A percentile compares a stretch with the other conserved stretches of the same genome.
These are phyloP conservation scores for Hemisphaericaspora lyxosophila DNA, from an alignment of 1,139 yeast species.

Conservation along the genomic window DNA sequence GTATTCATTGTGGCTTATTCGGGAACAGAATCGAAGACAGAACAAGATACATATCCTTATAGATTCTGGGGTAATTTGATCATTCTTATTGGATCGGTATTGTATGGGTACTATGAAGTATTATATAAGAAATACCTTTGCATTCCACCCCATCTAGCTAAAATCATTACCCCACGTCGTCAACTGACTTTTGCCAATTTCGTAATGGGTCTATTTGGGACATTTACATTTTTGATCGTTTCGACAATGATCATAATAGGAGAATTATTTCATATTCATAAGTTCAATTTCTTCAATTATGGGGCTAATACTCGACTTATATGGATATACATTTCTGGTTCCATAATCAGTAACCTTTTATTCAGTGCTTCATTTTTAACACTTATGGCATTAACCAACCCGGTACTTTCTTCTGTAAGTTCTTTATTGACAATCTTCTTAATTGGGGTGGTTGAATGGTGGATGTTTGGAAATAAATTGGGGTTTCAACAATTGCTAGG, in stretches of 20 bases:
- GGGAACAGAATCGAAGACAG: constrained; percentile 29
- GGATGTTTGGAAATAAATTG: constrained; percentile 58
- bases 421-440: constrained; percentile 75
- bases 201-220: constrained; percentile 57
- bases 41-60: constrained; percentile 48
- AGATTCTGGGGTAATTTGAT: constrained; percentile 70
- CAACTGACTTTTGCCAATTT: constrained; percentile 50
- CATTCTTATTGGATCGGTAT: constrained; percentile 74
- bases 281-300: constrained; percentile 54
- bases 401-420: constrained; percentile 82
- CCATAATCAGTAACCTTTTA: constrained; percentile 59
- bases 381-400: constrained; percentile 81
- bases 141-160: constrained; percentile 59
- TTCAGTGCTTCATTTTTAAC: constrained; percentile 76
- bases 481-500: constrained; percentile 54
- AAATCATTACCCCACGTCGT: constrained; percentile 45
- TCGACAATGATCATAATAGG: constrained; percentile 50
- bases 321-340: constrained; percentile 49
- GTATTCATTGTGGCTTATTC: constrained; percentile 80
- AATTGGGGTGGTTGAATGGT: constrained; percentile 79
- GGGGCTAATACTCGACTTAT: constrained; percentile 36
- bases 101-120: constrained; percentile 86
- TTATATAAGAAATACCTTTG: constrained; percentile 74
- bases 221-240: constrained; percentile 52
- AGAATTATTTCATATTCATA: constrained; percentile 57